Evolutionary conservation across 257 asterid genomes (phyloP), one percentile per base, ranked within the genome.

Genomic region (Echites panduratus): DNA sequence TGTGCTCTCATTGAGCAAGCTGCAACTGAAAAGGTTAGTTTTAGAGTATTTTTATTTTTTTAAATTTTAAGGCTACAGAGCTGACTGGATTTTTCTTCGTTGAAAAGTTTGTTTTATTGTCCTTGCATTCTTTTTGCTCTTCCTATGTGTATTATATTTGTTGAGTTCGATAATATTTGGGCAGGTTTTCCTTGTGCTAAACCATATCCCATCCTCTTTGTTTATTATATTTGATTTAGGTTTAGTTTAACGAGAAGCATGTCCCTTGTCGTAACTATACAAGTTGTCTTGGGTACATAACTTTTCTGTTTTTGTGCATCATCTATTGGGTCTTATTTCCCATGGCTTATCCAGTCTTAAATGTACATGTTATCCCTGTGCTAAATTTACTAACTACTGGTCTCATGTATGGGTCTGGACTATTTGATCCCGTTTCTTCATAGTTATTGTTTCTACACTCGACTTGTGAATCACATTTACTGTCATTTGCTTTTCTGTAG

Each of bases 1-100:
- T 95, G 99, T 70, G 98, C 96, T 10, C 67, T 95, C 85, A 95
- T 95, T 77, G 99, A 95, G 81, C 98, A 92, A 85, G 99, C 98
- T 76, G 96, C 99, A 52, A 92, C 98, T 2, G 96, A 90, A 75
- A 95, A 92, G 99, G 99, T 92, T 50, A 79, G 71, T 69, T 70
- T 71, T 29, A 40, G 22, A 38, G 16, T 65, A 32, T 32, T 32
- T 32, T 32, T 53, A 27, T 52, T n/a, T 20, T 24, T 35, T 4
- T n/a, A n/a, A n/a, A 9, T 61, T 35, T n/a, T n/a, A n/a, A 22
- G 45, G 27, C 2, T 41, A 22, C 14, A 12, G 4, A 59, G 41
- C 47, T 58, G 4, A 62, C 52, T 22, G 44, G n/a, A 9, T 44
- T 14, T n/a, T 14, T 50, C 11, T 59, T 69, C 62, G 49, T 22